Evolutionary conservation across 169 alveolate species (phyloP).

Genomic region (Babesia ovis): DNA sequence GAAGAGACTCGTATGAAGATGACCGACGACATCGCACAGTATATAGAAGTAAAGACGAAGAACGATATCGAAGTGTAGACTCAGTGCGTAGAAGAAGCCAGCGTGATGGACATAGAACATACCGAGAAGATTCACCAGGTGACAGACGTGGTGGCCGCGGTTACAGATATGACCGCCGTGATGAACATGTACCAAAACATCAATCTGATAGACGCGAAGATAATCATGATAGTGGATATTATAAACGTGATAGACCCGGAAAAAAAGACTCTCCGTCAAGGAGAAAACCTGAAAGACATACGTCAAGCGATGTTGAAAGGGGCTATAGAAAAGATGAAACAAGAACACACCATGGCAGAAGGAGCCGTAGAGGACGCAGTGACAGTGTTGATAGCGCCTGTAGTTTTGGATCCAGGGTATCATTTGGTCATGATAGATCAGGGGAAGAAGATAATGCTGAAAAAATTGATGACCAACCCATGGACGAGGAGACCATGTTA

Average conservation of each 20-base stretch:
- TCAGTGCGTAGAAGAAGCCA: not conserved
- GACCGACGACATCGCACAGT: not conserved
- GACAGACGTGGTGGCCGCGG: not conserved
- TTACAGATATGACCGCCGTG: not conserved
- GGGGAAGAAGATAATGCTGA: not conserved
- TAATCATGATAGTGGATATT: not conserved
- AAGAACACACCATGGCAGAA: not conserved
- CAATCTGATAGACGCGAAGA: not conserved
- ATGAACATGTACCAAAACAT: too few relatives aligned
- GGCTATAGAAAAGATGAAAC: not conserved
- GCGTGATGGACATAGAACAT: not conserved
- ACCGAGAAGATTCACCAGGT: not conserved
- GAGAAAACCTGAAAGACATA: not conserved
- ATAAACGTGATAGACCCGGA: not conserved
- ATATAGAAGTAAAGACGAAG: not conserved
- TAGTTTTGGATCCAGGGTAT: slow-evolving; percentile 33
- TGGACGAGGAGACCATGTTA: slow-evolving; percentile 51
- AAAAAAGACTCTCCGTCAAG: not conserved
- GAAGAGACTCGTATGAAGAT: not conserved
- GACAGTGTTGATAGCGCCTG: slow-evolving; percentile 24
- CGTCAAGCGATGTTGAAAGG: not conserved
- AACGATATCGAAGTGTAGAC: not conserved
- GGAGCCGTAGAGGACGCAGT: slow-evolving; percentile 2
- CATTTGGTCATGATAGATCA: not conserved
- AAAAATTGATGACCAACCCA: not conserved